Conservation (phyloP, 768 basidiomycete species). For the Hygrocybe punicea region DNA sequence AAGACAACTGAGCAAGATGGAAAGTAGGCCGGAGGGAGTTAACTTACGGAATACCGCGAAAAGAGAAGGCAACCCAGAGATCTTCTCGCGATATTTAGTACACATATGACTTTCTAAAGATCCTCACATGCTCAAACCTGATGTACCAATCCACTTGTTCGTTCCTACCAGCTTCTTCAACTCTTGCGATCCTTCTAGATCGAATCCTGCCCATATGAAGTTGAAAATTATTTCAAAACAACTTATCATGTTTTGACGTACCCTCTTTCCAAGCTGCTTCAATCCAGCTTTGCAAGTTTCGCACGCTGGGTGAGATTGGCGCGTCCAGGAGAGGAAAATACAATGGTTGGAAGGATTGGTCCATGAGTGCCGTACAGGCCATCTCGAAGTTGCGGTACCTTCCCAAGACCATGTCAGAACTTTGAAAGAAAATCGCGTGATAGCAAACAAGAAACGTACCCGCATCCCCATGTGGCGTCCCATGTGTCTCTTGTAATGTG, state of each 20-base stretch:
- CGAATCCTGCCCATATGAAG: conserved; percentile 51
- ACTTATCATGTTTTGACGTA: conserved; percentile 17
- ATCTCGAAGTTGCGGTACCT: conserved; percentile 86
- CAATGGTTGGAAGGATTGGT: conserved; percentile 55
- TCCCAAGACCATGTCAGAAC: neutral
- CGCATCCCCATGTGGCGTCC: conserved; percentile 73
- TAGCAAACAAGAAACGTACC: conserved; percentile 40
- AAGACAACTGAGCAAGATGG: neutral
- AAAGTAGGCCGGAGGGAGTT: conserved; percentile 1
- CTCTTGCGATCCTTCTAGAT: conserved; percentile 61
- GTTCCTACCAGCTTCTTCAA: conserved; percentile 56
- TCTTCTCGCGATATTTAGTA: conserved; percentile 39
- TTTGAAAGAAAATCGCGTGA: neutral
- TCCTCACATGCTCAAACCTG: conserved; percentile 43
- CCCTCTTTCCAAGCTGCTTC: conserved; percentile 78
- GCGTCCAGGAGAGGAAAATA: conserved; percentile 60
- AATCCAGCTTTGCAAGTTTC: conserved; percentile 74
- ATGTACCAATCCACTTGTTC: conserved; percentile 77
- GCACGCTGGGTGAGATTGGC: conserved; percentile 62
- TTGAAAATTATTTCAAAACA: neutral
- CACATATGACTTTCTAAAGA: neutral
- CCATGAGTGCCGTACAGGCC: conserved; percentile 69
- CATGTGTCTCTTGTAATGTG: conserved; percentile 57
- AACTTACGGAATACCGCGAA: conserved; percentile 76
- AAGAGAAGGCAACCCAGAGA: conserved; percentile 74